These are phyloP conservation scores for Yamagishiella unicocca DNA, from an alignment of 139 green algal genomes.

Conservation along the genomic window DNA sequence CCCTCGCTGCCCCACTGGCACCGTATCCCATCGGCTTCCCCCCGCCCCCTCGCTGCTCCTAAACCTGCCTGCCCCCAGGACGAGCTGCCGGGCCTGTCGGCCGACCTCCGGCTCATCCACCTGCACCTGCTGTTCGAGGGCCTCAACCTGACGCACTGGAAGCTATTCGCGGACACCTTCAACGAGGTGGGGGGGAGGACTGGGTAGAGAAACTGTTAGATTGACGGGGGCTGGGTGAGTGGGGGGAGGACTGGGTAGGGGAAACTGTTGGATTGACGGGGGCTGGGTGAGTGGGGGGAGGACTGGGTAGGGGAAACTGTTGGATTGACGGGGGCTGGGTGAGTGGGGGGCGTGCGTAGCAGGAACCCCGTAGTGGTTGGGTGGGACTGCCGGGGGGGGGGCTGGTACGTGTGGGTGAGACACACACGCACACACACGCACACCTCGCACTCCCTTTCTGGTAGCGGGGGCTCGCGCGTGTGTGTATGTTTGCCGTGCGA, in stretches of 20 bases:
- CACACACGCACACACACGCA: no score
- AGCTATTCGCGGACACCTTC: conserved; percentile 28
- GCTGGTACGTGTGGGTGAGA: no score
- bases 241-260: no score
- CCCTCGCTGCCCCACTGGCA: no score
- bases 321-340: not conserved
- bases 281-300: no score
- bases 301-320: no score
- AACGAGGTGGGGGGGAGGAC: not conserved
- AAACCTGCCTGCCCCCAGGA: conserved; percentile 16
- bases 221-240: no score
- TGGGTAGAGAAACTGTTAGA: no score
- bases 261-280: no score
- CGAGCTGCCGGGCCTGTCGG: conserved; percentile 36
- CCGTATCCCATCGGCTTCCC: no score
- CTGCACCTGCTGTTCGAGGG: conserved; percentile 48
- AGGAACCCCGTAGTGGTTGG: not conserved
- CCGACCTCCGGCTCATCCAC: conserved; percentile 46
- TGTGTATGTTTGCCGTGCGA: not conserved
- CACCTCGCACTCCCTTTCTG: no score
- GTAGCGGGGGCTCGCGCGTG: not conserved
- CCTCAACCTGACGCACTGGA: conserved; percentile 36
- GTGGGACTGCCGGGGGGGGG: not conserved
- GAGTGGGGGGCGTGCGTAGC: not conserved
- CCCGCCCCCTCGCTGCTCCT: not conserved